A percentile compares a stretch with the other conserved stretches of the same genome.
Conservation (phyloP, 148 eudicot genomes). For the Diospyros kaki region DNA sequence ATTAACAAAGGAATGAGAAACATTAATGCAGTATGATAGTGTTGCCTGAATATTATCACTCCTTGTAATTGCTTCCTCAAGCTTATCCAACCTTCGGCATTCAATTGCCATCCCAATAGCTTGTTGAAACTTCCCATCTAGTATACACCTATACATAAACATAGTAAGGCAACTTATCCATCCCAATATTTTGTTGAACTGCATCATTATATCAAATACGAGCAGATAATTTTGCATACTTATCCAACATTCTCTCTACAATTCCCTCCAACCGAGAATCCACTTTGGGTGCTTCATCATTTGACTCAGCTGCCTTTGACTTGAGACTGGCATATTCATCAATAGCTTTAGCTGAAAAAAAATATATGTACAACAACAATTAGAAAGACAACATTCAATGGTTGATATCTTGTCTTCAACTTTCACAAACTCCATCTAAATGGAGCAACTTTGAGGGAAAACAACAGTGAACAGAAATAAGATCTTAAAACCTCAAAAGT, state of each 20-base stretch:
- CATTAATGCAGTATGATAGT: constrained; percentile 73
- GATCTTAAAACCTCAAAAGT: background rate
- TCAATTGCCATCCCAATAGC: constrained; percentile 89
- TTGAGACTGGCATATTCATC: constrained; percentile 89
- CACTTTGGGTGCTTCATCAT: constrained; percentile 48
- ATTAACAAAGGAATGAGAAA: constrained; percentile 69
- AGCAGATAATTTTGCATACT: constrained; percentile 43
- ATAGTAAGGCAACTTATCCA: background rate
- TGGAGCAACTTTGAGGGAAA: background rate
- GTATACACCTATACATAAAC: constrained; percentile 52
- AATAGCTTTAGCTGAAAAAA: constrained; percentile 76
- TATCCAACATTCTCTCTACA: constrained; percentile 94
- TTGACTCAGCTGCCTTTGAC: constrained; percentile 71
- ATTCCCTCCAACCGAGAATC: constrained; percentile 94
- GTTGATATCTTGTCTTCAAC: background rate
- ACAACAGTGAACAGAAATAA: background rate
- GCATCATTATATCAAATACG: background rate
- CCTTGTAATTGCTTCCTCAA: constrained; percentile 77
- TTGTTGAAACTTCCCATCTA: constrained; percentile 82
- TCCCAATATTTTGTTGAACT: background rate
- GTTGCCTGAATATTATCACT: constrained; percentile 77
- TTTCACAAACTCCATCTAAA: background rate
- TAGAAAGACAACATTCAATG: background rate
- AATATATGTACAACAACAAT: background rate
- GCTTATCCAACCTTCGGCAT: constrained; percentile 85